These are phyloP conservation scores for Boletus patriciae DNA, from an alignment of 768 basidiomycete genomes.

Conservation along the genomic window DNA sequence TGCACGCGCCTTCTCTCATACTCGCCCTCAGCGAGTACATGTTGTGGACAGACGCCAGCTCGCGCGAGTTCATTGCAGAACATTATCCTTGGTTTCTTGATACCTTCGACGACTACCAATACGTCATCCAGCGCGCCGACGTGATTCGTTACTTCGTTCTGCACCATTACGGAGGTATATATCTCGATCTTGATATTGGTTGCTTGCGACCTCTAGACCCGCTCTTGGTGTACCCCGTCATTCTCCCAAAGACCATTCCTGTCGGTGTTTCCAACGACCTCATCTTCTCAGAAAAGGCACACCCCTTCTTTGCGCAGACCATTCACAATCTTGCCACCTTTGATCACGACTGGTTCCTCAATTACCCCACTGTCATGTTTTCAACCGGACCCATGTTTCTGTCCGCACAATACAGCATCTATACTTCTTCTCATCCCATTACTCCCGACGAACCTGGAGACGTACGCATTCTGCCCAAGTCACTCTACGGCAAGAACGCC, in stretches of 20 bases:
- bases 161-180: conserved; percentile 92
- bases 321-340: conserved; percentile 90
- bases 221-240: conserved; percentile 79
- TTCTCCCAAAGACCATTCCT: conserved; percentile 93
- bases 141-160: conserved; percentile 98
- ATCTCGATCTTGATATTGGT: conserved; percentile 96
- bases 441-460: conserved; percentile 57
- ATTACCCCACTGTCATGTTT: conserved; percentile 99
- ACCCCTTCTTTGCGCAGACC: conserved; percentile 89
- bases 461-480: conserved; percentile 90
- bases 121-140: conserved; percentile 93
- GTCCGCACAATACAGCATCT: conserved; percentile 90
- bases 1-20: conserved; percentile 14
- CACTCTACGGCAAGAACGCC: conserved; percentile 97
- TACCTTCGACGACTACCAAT: conserved; percentile 90
- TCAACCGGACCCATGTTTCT: conserved; percentile 99
- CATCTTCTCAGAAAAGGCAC: conserved; percentile 83
- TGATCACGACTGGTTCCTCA: conserved; percentile 91
- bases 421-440: conserved; percentile 64
- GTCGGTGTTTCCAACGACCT: conserved; percentile 98
- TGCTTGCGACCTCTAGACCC: conserved; percentile 86
- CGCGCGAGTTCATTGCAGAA: conserved; percentile 85
- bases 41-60: conserved; percentile 93
- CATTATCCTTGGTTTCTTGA: conserved; percentile 92
- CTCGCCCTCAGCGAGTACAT: conserved; percentile 74